phyloP scores from a whole-genome alignment of 371 early-diverging fungal genomes.

The Circinella minor region DNA sequence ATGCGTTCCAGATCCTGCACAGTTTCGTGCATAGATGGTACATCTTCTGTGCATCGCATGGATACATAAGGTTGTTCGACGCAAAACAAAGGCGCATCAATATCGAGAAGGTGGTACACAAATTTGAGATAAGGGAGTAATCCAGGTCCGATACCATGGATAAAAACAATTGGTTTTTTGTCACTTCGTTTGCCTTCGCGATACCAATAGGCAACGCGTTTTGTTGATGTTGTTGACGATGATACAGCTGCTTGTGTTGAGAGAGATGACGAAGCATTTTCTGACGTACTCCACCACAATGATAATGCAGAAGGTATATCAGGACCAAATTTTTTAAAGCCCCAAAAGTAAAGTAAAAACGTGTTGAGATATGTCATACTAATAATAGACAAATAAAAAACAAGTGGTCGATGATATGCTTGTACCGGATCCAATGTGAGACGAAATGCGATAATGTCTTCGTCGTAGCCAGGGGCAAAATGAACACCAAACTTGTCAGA shows the following conservation, averaged over 20 bases:
- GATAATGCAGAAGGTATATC: conserved; percentile 38
- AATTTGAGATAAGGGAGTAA: conserved; percentile 62
- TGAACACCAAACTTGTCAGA: conserved; percentile 45
- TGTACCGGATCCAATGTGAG: conserved; percentile 69
- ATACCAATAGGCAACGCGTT: conserved; percentile 58
- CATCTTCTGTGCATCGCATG: conserved; percentile 65
- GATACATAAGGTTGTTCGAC: conserved; percentile 75
- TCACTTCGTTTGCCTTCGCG: conserved; percentile 43
- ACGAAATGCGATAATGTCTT: conserved; percentile 57
- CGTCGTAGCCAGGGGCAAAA: conserved; percentile 61
- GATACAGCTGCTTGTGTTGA: background rate
- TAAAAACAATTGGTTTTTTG: conserved; percentile 67
- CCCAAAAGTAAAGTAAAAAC: conserved; percentile 35
- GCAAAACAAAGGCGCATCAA: conserved; percentile 65
- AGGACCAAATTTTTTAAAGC: conserved; percentile 38
- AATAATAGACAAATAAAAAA: conserved; percentile 56
- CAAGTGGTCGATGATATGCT: conserved; percentile 70
- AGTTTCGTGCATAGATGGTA: conserved; percentile 66
- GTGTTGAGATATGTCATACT: conserved; percentile 20
- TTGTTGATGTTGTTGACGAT: conserved; percentile 11
- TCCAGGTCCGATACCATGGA: conserved; percentile 77
- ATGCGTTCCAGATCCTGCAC: conserved; percentile 65
- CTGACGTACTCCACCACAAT: conserved; percentile 11
- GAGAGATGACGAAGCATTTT: background rate
- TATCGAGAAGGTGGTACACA: conserved; percentile 39